Conservation (phyloP, 441 rosid species). For the Brassica balearica region DNA sequence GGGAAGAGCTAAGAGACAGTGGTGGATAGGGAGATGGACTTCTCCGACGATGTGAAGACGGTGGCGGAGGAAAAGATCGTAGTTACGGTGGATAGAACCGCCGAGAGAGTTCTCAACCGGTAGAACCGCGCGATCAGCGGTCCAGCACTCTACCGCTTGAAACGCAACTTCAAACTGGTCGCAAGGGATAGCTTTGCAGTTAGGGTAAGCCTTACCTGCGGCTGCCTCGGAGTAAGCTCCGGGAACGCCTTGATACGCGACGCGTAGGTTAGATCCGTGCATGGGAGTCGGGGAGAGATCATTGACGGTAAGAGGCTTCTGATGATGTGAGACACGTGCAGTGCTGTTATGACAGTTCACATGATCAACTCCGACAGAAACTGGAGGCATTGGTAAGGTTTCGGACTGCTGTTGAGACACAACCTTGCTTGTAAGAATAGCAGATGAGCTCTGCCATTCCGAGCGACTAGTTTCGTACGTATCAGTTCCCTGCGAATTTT, state of each 20-base stretch:
- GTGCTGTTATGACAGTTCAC: not conserved
- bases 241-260: slow-evolving; percentile 7
- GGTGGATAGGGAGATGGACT: slow-evolving; percentile 4
- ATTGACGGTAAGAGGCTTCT: not conserved
- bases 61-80: slow-evolving; percentile 3
- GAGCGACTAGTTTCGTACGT: not conserved
- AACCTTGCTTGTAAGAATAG: slow-evolving; percentile 5
- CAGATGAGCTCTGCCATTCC: not conserved
- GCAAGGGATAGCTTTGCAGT: not conserved
- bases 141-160: not conserved
- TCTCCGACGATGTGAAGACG: not conserved
- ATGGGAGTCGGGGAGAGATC: not conserved
- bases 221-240: slow-evolving; percentile 9
- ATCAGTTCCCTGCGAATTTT: not conserved
- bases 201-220: slow-evolving; percentile 2
- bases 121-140: not conserved
- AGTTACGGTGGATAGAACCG: slow-evolving; percentile 14
- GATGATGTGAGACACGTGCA: not conserved
- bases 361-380: slow-evolving; percentile 4
- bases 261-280: slow-evolving; percentile 8
- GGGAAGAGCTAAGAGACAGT: slow-evolving; percentile 5
- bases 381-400: not conserved
- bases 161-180: slow-evolving; percentile 4
- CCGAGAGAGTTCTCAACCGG: slow-evolving; percentile 18
- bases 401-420: not conserved